Percentiles rank a stretch among this genome's conserved stretches.
Conservation (phyloP, 73 alveolate species). For the Paramecium tetraurelia region DNA sequence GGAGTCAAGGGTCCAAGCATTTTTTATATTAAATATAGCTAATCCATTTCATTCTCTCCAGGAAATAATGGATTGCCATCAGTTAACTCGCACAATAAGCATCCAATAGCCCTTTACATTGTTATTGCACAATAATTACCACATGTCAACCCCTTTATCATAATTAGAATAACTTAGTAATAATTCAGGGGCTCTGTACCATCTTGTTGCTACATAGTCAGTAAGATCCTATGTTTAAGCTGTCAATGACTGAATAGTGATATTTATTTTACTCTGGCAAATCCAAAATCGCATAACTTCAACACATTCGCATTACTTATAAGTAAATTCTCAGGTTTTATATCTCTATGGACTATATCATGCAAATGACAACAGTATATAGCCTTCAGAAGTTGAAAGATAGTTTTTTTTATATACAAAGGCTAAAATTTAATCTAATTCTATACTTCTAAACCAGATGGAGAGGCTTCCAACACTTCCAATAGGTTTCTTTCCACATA, state of each 20-base stretch:
- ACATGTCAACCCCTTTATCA: constrained; percentile 52
- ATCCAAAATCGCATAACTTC: constrained; percentile 69
- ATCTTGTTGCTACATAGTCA: constrained; percentile 70
- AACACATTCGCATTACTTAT: constrained; percentile 30
- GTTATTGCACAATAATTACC: neutral
- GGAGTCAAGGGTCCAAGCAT: constrained; percentile 89
- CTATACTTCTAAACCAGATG: constrained; percentile 89
- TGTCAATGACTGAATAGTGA: neutral
- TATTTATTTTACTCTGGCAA: constrained; percentile 51
- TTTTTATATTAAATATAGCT: constrained; percentile 85
- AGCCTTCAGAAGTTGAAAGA: constrained; percentile 54
- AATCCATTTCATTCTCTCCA: constrained; percentile 93
- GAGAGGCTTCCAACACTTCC: constrained; percentile 87
- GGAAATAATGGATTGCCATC: constrained; percentile 96
- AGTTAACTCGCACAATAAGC: constrained; percentile 90
- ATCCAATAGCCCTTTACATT: constrained; percentile 70
- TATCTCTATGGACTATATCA: constrained; percentile 63
- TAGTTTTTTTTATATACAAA: neutral
- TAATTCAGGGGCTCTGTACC: constrained; percentile 48
- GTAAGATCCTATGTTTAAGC: constrained; percentile 49
- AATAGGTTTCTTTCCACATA: constrained; percentile 91
- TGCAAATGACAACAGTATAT: constrained; percentile 62
- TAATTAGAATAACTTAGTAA: constrained; percentile 24
- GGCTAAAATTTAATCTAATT: constrained; percentile 6
- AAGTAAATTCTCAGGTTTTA: constrained; percentile 53